Evolutionary conservation across 2,329 filamentous ascomycete genomes (phyloP).

Genomic region (Aspergillus luchuensis): DNA sequence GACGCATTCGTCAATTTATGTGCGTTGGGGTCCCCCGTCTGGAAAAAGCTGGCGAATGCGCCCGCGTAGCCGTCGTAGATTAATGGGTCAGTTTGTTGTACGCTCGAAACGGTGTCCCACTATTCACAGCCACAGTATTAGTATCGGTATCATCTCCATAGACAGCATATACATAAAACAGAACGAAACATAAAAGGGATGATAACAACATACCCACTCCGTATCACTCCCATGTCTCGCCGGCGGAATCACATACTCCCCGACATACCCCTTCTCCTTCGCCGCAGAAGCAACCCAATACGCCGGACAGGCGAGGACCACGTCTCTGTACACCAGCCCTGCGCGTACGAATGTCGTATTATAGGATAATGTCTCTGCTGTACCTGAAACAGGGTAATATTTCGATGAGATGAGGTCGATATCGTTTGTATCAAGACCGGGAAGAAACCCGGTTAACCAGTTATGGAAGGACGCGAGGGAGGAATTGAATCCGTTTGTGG

Average conservation of each 20-base stretch:
- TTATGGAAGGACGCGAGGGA: constrained; percentile 52
- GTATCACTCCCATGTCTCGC: constrained; percentile 63
- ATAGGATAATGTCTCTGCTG: constrained; percentile 53
- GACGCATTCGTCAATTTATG: constrained; percentile 54
- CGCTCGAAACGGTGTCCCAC: constrained; percentile 59
- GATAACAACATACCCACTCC: constrained; percentile 49
- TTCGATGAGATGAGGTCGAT: constrained; percentile 44
- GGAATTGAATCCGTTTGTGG: constrained; percentile 52
- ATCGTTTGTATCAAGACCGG: constrained; percentile 46
- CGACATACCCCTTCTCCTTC: constrained; percentile 52
- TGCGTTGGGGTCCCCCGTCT: constrained; percentile 60
- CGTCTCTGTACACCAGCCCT: constrained; percentile 60
- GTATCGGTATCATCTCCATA: not conserved
- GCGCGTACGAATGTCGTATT: constrained; percentile 56
- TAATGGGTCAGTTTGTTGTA: constrained; percentile 55
- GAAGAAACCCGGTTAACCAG: constrained; percentile 60
- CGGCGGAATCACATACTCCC: constrained; percentile 62
- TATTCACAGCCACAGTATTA: constrained; percentile 19
- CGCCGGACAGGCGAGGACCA: constrained; percentile 61
- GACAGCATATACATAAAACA: not conserved
- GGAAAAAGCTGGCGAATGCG: constrained; percentile 62
- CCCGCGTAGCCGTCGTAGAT: constrained; percentile 61
- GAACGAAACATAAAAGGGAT: not conserved
- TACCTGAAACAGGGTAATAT: constrained; percentile 53
- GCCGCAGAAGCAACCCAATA: constrained; percentile 58